These are phyloP conservation scores for Daldinia decipiens DNA, from an alignment of 495 filamentous ascomycete genomes.

Conservation along the genomic window DNA sequence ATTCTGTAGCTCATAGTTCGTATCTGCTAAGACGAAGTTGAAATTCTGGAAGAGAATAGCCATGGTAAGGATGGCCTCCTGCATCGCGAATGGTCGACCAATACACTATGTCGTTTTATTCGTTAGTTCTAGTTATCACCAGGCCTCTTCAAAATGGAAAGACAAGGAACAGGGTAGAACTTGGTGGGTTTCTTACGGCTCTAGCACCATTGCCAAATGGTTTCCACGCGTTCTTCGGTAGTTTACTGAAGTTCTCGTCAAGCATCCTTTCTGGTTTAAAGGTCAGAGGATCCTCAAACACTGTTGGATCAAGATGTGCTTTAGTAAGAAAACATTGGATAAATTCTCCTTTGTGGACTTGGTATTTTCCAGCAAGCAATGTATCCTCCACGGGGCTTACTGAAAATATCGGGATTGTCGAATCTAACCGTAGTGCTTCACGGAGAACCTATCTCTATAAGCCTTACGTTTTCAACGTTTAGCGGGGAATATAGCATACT, in stretches of 20 bases:
- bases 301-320: conserved; percentile 53
- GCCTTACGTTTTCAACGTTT: not conserved
- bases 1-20: conserved; percentile 67
- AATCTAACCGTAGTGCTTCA: conserved; percentile 71
- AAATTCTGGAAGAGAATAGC: conserved; percentile 66
- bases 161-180: not conserved
- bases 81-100: conserved; percentile 66
- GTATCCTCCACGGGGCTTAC: conserved; percentile 54
- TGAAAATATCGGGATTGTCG: conserved; percentile 68
- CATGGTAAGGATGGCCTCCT: conserved; percentile 59
- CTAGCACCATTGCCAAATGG: conserved; percentile 35
- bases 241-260: conserved; percentile 63
- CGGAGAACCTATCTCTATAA: conserved; percentile 54
- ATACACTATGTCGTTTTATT: conserved; percentile 54
- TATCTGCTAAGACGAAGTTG: conserved; percentile 62
- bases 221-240: conserved; percentile 63
- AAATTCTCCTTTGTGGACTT: conserved; percentile 63
- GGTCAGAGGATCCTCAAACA: conserved; percentile 59
- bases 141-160: too few species aligned
- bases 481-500: conserved; percentile 20
- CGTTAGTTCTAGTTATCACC: not conserved
- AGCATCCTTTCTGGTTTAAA: conserved; percentile 68
- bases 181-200: conserved; percentile 12
- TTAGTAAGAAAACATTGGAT: conserved; percentile 59
- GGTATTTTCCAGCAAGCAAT: conserved; percentile 70